phyloP scores from a whole-genome alignment of 176 grass and related monocot species.

The Zoysia pacifica region DNA sequence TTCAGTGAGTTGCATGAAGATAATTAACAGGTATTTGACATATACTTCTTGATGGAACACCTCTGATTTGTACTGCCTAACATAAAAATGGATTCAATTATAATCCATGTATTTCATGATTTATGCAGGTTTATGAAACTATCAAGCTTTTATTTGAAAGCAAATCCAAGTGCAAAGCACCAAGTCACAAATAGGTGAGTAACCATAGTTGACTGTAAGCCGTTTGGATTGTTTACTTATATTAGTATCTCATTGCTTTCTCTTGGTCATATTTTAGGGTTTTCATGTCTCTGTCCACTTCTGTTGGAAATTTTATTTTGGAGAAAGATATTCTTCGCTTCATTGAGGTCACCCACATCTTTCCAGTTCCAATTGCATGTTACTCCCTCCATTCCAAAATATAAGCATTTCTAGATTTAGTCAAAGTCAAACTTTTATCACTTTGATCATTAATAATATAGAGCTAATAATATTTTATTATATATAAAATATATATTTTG shows the following conservation, averaged over 20 bases:
- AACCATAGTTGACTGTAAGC: not conserved
- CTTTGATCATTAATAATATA: no score
- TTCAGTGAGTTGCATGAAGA: constrained; percentile 41
- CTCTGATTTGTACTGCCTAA: constrained; percentile 10
- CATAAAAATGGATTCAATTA: constrained; percentile 12
- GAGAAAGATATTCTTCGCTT: constrained; percentile 49
- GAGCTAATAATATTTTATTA: no score
- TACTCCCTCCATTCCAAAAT: no score
- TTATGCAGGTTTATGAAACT: constrained; percentile 61
- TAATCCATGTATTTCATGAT: constrained; percentile 2
- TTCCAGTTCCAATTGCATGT: not conserved
- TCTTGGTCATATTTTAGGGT: constrained; percentile 46
- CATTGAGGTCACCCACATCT: constrained; percentile 55
- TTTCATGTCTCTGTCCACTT: constrained; percentile 45
- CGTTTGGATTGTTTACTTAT: not conserved
- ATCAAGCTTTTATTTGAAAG: constrained; percentile 41
- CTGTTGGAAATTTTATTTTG: constrained; percentile 33
- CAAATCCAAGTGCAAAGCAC: constrained; percentile 44
- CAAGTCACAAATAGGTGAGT: constrained; percentile 49
- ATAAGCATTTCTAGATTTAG: no score
- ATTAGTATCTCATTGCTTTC: constrained; percentile 8
- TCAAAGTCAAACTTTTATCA: no score
- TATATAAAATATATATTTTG: no score
- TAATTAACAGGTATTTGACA: constrained; percentile 59
- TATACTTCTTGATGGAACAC: constrained; percentile 7